Evolutionary conservation across 345 rosid species (phyloP).

Genomic region (Moricandia moricandioides): DNA sequence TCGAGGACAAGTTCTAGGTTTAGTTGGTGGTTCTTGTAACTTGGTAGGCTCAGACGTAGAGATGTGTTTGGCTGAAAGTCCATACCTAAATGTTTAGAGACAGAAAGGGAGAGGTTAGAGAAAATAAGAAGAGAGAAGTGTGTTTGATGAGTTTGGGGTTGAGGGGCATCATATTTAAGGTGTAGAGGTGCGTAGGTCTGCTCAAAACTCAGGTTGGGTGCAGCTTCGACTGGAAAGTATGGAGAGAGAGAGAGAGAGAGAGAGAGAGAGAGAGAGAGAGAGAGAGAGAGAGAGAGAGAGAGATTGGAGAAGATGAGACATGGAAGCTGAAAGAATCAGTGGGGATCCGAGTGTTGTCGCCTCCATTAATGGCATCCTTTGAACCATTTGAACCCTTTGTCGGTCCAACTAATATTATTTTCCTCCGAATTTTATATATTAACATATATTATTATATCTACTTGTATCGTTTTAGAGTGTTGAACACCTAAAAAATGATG

Average conservation of each 20-base stretch:
- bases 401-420: constrained; percentile 51
- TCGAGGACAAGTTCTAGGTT: constrained; percentile 69
- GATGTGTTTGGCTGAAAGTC: constrained; percentile 70
- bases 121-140: constrained; percentile 16
- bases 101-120: constrained; percentile 8
- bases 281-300: constrained; percentile 17
- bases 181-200: constrained; percentile 44
- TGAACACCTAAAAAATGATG: constrained; percentile 30
- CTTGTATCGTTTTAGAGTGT: constrained; percentile 17
- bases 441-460: not conserved
- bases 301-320: constrained; percentile 44
- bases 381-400: constrained; percentile 69
- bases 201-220: constrained; percentile 37
- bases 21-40: constrained; percentile 42
- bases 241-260: constrained; percentile 17
- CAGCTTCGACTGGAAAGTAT: constrained; percentile 37
- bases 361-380: constrained; percentile 74
- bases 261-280: constrained; percentile 11
- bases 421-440: constrained; percentile 14
- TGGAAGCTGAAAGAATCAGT: constrained; percentile 56
- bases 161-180: constrained; percentile 43
- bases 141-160: constrained; percentile 19
- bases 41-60: constrained; percentile 58
- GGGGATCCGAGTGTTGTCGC: constrained; percentile 81
- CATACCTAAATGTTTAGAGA: constrained; percentile 38